Percentiles rank a stretch among this genome's conserved stretches.
These are phyloP conservation scores for Cyberlindnera galapagoensis DNA, from an alignment of 805 yeast genomes.

Conservation along the genomic window DNA sequence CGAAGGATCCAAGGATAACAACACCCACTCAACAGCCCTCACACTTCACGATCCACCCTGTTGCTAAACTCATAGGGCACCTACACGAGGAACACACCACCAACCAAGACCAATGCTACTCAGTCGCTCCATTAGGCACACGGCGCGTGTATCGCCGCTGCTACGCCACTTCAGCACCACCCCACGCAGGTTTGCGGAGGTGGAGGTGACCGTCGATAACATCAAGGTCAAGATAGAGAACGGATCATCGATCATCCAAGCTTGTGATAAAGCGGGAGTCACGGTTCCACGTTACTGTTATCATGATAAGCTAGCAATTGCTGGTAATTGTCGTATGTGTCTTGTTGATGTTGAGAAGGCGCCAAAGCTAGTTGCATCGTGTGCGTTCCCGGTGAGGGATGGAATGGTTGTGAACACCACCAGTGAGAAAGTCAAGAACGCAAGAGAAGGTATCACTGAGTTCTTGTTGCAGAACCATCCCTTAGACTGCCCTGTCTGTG, in stretches of 20 bases:
- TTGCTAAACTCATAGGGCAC: too few relatives aligned
- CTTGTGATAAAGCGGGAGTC: slow-evolving; percentile 88
- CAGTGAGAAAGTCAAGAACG: slow-evolving; percentile 69
- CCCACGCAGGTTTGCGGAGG: slow-evolving; percentile 41
- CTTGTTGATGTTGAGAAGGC: slow-evolving; percentile 84
- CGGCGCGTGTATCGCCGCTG: slow-evolving; percentile 5
- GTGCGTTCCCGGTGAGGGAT: slow-evolving; percentile 86
- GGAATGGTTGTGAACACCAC: slow-evolving; percentile 86
- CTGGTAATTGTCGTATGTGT: slow-evolving; percentile 93
- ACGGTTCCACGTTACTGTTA: slow-evolving; percentile 85
- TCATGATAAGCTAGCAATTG: slow-evolving; percentile 85
- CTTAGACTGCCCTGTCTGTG: slow-evolving; percentile 87
- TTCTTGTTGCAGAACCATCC: slow-evolving; percentile 87
- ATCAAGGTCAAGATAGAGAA: slow-evolving; percentile 72
- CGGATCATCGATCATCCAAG: slow-evolving; percentile 84
- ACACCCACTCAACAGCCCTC: too few relatives aligned
- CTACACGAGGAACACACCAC: background rate
- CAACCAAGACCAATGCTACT: slow-evolving; percentile 11
- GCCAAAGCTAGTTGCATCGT: slow-evolving; percentile 84
- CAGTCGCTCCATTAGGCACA: slow-evolving; percentile 3
- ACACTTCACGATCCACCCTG: too few relatives aligned
- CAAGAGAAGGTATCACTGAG: slow-evolving; percentile 88
- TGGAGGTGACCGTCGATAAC: slow-evolving; percentile 57
- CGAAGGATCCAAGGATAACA: too few relatives aligned
- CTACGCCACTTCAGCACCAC: slow-evolving; percentile 29